Evolutionary conservation across 495 filamentous ascomycete genomes (phyloP).

Genomic region (Glonium stellatum): DNA sequence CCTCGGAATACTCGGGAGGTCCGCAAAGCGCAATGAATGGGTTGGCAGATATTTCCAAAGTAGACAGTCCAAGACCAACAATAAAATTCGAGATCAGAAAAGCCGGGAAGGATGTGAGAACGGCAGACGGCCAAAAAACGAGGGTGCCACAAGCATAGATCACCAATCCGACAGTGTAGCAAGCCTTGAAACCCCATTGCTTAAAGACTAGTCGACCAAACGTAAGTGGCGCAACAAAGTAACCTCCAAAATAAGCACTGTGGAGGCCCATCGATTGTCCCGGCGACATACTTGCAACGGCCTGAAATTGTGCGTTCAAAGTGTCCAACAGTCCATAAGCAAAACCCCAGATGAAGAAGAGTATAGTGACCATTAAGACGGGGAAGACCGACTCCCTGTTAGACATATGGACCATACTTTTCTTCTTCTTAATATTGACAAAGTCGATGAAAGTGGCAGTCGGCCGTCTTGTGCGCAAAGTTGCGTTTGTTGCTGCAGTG

Average conservation of each 20-base stretch:
- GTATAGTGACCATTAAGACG: slow-evolving; percentile 36
- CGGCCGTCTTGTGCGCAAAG: slow-evolving; percentile 31
- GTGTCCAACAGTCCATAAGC: slow-evolving; percentile 40
- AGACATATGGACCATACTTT: slow-evolving; percentile 55
- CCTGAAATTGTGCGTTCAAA: slow-evolving; percentile 37
- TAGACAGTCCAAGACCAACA: slow-evolving; percentile 56
- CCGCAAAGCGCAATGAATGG: slow-evolving; percentile 64
- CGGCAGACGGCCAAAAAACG: slow-evolving; percentile 68
- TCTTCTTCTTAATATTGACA: slow-evolving; percentile 67
- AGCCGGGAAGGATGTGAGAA: slow-evolving; percentile 57
- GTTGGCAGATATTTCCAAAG: slow-evolving; percentile 60
- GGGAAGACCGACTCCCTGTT: slow-evolving; percentile 37
- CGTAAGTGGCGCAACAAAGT: slow-evolving; percentile 51
- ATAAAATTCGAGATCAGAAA: slow-evolving; percentile 63
- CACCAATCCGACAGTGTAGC: slow-evolving; percentile 57
- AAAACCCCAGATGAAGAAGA: slow-evolving; percentile 43
- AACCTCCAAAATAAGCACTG: slow-evolving; percentile 58
- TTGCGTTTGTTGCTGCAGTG: slow-evolving; percentile 29
- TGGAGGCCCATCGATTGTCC: slow-evolving; percentile 51
- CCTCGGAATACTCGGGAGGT: slow-evolving; percentile 57
- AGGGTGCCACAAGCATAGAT: slow-evolving; percentile 59
- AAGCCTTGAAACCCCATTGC: slow-evolving; percentile 60
- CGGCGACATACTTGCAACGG: slow-evolving; percentile 32
- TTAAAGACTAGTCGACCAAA: slow-evolving; percentile 53
- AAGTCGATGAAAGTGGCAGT: slow-evolving; percentile 64